Conservation (phyloP, 2,329 filamentous ascomycete species). For the Corinectria fuckeliana region DNA sequence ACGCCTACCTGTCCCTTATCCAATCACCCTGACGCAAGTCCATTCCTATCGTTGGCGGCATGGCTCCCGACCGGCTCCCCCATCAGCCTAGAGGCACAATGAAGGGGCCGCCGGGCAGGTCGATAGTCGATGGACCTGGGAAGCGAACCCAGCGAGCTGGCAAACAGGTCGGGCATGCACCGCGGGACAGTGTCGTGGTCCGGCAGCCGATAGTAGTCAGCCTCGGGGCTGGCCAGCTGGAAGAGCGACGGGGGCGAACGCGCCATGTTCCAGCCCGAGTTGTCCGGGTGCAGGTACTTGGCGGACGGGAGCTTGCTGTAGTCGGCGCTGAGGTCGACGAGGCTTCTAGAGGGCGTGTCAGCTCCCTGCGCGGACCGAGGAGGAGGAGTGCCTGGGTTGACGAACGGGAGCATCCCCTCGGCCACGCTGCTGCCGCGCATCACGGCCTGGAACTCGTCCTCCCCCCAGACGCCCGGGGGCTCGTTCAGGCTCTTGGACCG, state of each 20-base stretch:
- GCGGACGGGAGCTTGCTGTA: constrained; percentile 6
- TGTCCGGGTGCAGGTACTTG: constrained; percentile 14
- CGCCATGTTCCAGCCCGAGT: constrained; percentile 19
- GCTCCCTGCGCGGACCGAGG: not conserved
- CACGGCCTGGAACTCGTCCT: constrained; percentile 2
- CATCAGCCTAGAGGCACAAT: not conserved
- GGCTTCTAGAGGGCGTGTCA: not conserved
- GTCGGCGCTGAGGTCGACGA: not conserved
- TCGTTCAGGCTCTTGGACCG: not conserved
- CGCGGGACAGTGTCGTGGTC: constrained; percentile 13
- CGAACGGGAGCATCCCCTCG: constrained; percentile 1
- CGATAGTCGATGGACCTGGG: constrained; percentile 8
- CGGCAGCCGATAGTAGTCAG: constrained; percentile 13
- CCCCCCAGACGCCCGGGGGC: not conserved
- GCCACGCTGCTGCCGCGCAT: not conserved
- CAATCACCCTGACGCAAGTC: not conserved
- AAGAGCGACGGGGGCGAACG: constrained; percentile 9
- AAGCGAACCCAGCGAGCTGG: not conserved
- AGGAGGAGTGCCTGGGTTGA: not conserved
- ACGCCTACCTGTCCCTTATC: not conserved
- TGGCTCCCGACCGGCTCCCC: not conserved
- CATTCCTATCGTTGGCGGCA: not conserved
- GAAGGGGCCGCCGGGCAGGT: constrained; percentile 11
- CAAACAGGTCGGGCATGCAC: constrained; percentile 9
- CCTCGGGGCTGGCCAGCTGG: constrained; percentile 1